A percentile compares a stretch with the other conserved stretches of the same genome.
These are phyloP conservation scores for Amanita polypyramis DNA, from an alignment of 768 basidiomycete species.

Conservation along the genomic window DNA sequence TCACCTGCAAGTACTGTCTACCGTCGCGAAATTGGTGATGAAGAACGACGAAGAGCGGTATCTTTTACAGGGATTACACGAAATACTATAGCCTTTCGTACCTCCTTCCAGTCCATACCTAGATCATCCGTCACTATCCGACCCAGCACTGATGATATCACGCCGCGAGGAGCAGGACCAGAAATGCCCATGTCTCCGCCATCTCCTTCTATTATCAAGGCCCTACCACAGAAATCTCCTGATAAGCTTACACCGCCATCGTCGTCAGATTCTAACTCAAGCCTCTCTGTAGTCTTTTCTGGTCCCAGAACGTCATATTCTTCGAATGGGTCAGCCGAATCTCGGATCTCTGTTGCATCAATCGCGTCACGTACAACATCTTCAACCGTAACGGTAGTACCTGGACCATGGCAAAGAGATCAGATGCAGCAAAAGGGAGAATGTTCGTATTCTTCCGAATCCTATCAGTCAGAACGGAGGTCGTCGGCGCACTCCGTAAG, in stretches of 20 bases:
- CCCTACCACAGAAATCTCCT: not conserved
- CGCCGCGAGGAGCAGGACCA: not conserved
- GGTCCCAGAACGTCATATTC: not conserved
- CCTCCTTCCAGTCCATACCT: not conserved
- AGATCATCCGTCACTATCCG: not conserved
- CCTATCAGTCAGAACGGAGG: not conserved
- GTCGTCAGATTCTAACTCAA: not conserved
- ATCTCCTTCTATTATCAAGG: not conserved
- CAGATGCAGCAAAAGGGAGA: slow-evolving; percentile 1
- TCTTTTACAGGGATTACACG: slow-evolving; percentile 1
- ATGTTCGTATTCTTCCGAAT: not conserved
- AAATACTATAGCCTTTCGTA: not conserved
- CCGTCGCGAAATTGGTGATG: not conserved
- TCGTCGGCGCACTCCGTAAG: not conserved
- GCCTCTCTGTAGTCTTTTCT: not conserved
- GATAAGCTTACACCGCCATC: not conserved
- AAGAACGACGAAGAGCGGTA: not conserved
- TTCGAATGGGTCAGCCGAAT: slow-evolving; percentile 1
- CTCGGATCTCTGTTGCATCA: not conserved
- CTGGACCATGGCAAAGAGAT: slow-evolving; percentile 6
- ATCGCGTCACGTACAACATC: slow-evolving; percentile 1
- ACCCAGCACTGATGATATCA: slow-evolving; percentile 1
- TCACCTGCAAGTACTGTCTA: not conserved
- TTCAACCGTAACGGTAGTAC: slow-evolving; percentile 5
- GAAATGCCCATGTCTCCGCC: not conserved